These are phyloP conservation scores for Sistotremastrum niveocremeum DNA, from an alignment of 768 basidiomycete species.

Conservation along the genomic window DNA sequence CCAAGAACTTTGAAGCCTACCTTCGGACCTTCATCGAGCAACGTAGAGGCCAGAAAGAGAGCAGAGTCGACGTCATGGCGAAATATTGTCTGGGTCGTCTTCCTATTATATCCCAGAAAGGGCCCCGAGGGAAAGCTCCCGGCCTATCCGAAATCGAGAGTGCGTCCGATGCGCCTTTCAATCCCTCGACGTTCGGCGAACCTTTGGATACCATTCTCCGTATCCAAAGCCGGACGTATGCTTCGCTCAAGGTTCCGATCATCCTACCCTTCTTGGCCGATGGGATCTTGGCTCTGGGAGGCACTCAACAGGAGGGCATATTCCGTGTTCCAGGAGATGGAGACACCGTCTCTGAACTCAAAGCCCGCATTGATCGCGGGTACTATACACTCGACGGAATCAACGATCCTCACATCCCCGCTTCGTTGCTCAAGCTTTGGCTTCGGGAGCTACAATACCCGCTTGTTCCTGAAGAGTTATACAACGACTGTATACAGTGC, in stretches of 20 bases:
- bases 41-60: slow-evolving; percentile 51
- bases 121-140: slow-evolving; percentile 76
- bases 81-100: slow-evolving; percentile 81
- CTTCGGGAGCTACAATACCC: slow-evolving; percentile 84
- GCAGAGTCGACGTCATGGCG: slow-evolving; percentile 80
- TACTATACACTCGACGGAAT: slow-evolving; percentile 84
- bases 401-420: slow-evolving; percentile 82
- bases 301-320: slow-evolving; percentile 76
- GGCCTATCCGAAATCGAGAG: slow-evolving; percentile 80
- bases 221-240: slow-evolving; percentile 77
- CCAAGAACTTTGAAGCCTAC: slow-evolving; percentile 83
- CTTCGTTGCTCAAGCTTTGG: slow-evolving; percentile 88
- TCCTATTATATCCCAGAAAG: slow-evolving; percentile 61
- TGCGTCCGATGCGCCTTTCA: slow-evolving; percentile 88
- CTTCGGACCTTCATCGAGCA: slow-evolving; percentile 68
- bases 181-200: slow-evolving; percentile 89
- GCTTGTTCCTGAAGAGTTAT: slow-evolving; percentile 81
- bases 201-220: slow-evolving; percentile 73
- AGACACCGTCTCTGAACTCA: slow-evolving; percentile 79
- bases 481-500: slow-evolving; percentile 74
- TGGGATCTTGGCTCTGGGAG: slow-evolving; percentile 81
- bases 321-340: slow-evolving; percentile 88
- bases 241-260: slow-evolving; percentile 74
- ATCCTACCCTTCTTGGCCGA: slow-evolving; percentile 90
- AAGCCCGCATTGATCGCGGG: slow-evolving; percentile 80